Base-by-base conservation (phyloP, 2,329 filamentous ascomycete genomes). In the Ophiocordyceps camponoti-saundersi region DNA sequence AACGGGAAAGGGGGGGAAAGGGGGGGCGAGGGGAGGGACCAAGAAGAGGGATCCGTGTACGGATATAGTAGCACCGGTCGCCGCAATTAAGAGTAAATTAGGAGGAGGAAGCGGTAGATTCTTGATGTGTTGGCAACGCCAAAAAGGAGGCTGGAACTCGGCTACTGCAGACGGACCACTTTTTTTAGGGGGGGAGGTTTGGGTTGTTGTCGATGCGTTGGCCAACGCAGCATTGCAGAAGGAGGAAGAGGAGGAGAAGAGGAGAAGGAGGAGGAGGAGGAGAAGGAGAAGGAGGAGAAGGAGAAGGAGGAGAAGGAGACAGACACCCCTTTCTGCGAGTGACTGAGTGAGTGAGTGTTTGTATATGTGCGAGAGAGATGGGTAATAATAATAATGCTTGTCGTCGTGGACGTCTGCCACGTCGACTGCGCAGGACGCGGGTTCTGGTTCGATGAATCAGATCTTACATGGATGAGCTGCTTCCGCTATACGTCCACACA, bases 211-310 rank as follows among this genome's bases (percentile, higher is more conserved):
- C 30, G 60, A 61, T 64, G 61, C 60, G 61, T 63, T 64, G 61
- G 61, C 61, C 61, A 65, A 59, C 62, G 62, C 62, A 65, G 62
- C 59, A 59, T 52, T 64, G 62, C 62, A 80, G 59, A 48, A 44
- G 39, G 32, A 46, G 45, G 20, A 13, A 61, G 61, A 80, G 59
- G 48, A 44, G 39, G 42, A 46, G 45, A 21, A 11, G n/a, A 80
- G 59, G 47, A 44, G 39, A 36, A 46, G 45, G 20, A 13, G 61
- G 61, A 80, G 59, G 48, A 44, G 39, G 42, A 46, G 45, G 13
- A 11, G 26, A 29, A 10, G 7, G 26, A 29, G 26, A 29, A 10
- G 4, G 4, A 26, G 23, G 8, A 8, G 23, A 8, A 26, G 23
- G 8, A 8, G 8, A 4, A 26, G 23, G 8, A 8, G 8, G 23